phyloP scores from a whole-genome alignment of 345 rosid genomes.

The Camelina sativa region DNA sequence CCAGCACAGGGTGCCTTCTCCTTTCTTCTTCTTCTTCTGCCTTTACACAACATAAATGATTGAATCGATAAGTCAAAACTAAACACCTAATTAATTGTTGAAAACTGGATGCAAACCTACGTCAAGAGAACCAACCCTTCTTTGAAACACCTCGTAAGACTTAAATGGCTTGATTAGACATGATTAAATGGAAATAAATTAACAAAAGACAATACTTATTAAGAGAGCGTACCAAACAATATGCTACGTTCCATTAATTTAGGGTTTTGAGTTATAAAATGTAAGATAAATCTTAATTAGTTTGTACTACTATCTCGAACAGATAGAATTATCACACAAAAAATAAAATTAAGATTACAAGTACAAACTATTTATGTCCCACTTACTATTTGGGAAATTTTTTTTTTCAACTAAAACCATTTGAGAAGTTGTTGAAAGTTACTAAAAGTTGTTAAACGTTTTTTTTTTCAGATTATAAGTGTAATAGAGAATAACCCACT shows the following conservation, averaged over 20 bases:
- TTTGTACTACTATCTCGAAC: not conserved
- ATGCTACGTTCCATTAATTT: not conserved
- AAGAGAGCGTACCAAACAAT: conserved; percentile 3
- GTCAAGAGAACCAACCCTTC: too few relatives aligned
- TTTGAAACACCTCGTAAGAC: too few relatives aligned
- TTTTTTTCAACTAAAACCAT: not conserved
- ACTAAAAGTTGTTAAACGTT: not conserved
- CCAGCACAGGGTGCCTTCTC: conserved; percentile 45
- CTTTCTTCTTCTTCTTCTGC: conserved; percentile 27
- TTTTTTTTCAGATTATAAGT: not conserved
- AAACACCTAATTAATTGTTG: not conserved
- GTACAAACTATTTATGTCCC: not conserved
- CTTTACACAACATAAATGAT: conserved; percentile 12
- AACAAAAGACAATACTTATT: not conserved
- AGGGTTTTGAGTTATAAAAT: not conserved
- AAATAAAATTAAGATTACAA: not conserved
- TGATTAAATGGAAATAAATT: not conserved
- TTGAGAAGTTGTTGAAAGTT: conserved; percentile 15
- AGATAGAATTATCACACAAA: not conserved
- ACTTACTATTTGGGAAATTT: conserved; percentile 26
- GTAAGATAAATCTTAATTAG: not conserved
- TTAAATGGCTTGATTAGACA: not conserved
- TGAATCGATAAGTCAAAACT: not conserved
- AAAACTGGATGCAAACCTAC: too few relatives aligned
- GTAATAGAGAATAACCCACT: conserved; percentile 6